Conservation (phyloP, 225 moss, liverwort and hornwort genomes). For the Thuidium tamariscinum region DNA sequence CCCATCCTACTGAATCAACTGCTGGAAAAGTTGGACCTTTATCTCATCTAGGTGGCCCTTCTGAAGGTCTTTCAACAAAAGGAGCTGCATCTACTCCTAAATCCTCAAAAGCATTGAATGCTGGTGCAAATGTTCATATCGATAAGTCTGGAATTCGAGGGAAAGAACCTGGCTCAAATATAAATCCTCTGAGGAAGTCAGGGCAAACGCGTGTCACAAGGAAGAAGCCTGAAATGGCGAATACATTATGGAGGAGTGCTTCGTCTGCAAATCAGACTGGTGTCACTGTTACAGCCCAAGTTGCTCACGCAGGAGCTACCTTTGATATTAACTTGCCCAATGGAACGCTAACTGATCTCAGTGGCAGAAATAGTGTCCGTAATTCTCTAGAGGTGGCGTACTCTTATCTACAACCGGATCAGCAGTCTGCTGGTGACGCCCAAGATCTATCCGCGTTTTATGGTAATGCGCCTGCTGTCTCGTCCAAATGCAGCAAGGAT, state of each 20-base stretch:
- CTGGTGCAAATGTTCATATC: constrained; percentile 3
- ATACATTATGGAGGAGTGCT: constrained; percentile 5
- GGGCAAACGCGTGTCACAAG: constrained; percentile 11
- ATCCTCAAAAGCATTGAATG: constrained; percentile 31
- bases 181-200: constrained; percentile 2
- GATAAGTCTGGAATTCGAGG: constrained; percentile 19
- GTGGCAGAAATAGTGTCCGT: constrained; percentile 6
- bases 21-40: constrained; percentile 30
- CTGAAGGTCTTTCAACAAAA: constrained; percentile 13
- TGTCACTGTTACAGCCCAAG: constrained; percentile 15
- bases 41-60: constrained; percentile 31
- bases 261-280: constrained; percentile 10
- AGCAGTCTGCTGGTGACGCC: constrained; percentile 13
- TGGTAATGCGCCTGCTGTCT: constrained; percentile 1
- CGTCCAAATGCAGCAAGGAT: constrained; percentile 14
- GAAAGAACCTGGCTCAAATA: constrained; percentile 13
- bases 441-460: constrained; percentile 11
- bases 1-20: constrained; percentile 11
- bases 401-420: constrained; percentile 1
- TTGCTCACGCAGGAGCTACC: constrained; percentile 2
- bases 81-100: constrained; percentile 24
- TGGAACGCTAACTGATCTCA: constrained; percentile 8
- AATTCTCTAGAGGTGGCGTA: constrained; percentile 5
- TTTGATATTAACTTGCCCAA: constrained; percentile 6
- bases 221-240: constrained; percentile 26